A percentile compares a stretch with the other conserved stretches of the same genome.
These are phyloP conservation scores for Pleurotus citrinopileatus DNA, from an alignment of 768 basidiomycete species.

Conservation along the genomic window DNA sequence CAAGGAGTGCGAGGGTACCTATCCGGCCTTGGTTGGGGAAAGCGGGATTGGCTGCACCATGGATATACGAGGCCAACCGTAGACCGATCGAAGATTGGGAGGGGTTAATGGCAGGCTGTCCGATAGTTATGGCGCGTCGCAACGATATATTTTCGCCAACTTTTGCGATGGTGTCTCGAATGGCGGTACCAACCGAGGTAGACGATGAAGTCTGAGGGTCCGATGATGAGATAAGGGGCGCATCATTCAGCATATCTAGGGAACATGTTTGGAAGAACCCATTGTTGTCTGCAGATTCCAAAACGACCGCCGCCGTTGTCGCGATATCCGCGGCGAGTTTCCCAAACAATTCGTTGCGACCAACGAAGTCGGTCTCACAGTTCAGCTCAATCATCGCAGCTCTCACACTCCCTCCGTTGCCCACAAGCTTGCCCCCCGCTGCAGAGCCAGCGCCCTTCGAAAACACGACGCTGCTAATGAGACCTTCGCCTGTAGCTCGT, in stretches of 20 bases:
- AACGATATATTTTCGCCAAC: constrained; percentile 79
- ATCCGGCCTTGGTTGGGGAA: constrained; percentile 54
- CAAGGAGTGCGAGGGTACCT: constrained; percentile 54
- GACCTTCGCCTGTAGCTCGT: constrained; percentile 74
- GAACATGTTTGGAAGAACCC: constrained; percentile 46
- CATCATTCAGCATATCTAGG: constrained; percentile 49
- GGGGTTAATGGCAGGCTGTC: constrained; percentile 33
- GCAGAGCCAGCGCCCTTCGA: constrained; percentile 43
- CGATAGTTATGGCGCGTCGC: constrained; percentile 51
- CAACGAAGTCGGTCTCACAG: constrained; percentile 98
- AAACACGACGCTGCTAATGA: constrained; percentile 74
- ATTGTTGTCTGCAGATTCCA: constrained; percentile 34
- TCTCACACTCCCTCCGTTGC: constrained; percentile 48
- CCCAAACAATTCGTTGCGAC: constrained; percentile 78
- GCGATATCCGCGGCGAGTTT: constrained; percentile 77
- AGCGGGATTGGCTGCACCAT: constrained; percentile 45
- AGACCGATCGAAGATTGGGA: constrained; percentile 34
- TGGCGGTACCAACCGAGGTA: constrained; percentile 56
- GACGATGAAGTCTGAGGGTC: constrained; percentile 31
- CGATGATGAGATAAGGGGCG: constrained; percentile 58
- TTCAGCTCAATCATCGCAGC: constrained; percentile 90
- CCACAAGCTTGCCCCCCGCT: constrained; percentile 28
- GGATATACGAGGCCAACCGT: constrained; percentile 57
- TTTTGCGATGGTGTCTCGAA: constrained; percentile 69
- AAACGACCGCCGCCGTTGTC: constrained; percentile 77